Conservation (phyloP, 1,284 basidiomycete species). For the Melanopsichium pennsylvanicum region DNA sequence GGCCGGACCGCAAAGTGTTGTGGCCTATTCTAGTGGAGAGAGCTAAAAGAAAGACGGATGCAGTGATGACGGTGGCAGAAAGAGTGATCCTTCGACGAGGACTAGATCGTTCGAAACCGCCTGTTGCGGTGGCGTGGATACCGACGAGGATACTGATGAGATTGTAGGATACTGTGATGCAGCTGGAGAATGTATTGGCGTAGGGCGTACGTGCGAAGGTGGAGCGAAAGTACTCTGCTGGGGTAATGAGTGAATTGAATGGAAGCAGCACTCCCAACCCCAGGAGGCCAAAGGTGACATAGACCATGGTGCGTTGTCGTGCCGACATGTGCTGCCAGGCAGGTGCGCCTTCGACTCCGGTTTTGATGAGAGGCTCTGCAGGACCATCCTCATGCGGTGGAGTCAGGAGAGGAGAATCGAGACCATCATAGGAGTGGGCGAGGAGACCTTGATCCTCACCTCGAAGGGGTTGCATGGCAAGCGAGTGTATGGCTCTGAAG, state of each 20-base stretch:
- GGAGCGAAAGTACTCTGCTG: conserved; percentile 58
- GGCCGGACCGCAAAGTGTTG: neutral
- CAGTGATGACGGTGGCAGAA: conserved; percentile 29
- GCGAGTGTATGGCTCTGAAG: conserved; percentile 24
- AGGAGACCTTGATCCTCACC: conserved; percentile 43
- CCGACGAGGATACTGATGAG: conserved; percentile 55
- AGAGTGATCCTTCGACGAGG: conserved; percentile 34
- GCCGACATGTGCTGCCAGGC: conserved; percentile 37
- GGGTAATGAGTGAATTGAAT: conserved; percentile 60
- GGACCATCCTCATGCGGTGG: conserved; percentile 24
- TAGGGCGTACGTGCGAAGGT: conserved; percentile 40
- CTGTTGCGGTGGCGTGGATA: conserved; percentile 44
- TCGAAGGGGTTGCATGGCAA: conserved; percentile 34
- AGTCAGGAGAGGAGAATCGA: conserved; percentile 12
- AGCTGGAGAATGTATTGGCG: conserved; percentile 54
- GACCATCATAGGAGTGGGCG: conserved; percentile 19
- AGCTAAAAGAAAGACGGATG: conserved; percentile 36
- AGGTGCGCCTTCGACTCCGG: conserved; percentile 41
- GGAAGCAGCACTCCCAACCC: conserved; percentile 45
- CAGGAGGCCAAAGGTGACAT: conserved; percentile 44
- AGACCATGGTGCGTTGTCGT: conserved; percentile 23
- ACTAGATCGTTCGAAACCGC: conserved; percentile 42
- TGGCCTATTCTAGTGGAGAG: conserved; percentile 28
- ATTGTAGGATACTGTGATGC: conserved; percentile 56
- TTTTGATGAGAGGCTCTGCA: conserved; percentile 37